Base-by-base conservation (phyloP, 805 yeast genomes). In the Saccharomycopsis sp. region DNA sequence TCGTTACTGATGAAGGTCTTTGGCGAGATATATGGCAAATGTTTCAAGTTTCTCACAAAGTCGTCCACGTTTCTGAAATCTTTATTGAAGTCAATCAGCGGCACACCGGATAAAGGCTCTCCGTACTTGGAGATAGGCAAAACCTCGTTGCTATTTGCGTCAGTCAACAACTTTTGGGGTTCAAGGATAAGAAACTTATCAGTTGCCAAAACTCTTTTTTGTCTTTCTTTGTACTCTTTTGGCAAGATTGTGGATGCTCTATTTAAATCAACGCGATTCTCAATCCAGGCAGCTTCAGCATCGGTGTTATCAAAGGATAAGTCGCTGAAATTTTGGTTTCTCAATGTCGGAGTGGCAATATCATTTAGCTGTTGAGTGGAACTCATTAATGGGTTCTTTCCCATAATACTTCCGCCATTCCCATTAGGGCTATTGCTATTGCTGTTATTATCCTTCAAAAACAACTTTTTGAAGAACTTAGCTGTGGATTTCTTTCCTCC, bases 231-330 rank as follows among this genome's bases (percentile, higher is more conserved):
- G 59, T 87, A 83, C 61, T 91, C 97, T 56, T 77, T 78, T 3
- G 81, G 73, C 1, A 87, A 80, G 23, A 89, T 71, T 0, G 95
- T 80, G 62, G 83, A 84, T 57, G 91, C 83, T 64, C 97, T 78
- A 67, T 86, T 81, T 55, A 91, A 70, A 63, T 84, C 91, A 52
- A 81, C 72, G 52, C 79, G 76, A 15, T 76, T 75, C 23, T 79
- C 81, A 20, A 82, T 73, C 86, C 87, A 81, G 40, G 70, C 60
- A 37, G 74, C 70, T 51, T 73, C 71, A 60, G 74, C 66, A 69
- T 77, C 71, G 70, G 71, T 24, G 68, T 68, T 21, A 70, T 70
- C 81, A 73, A 70, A 64, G 20, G 58, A 60, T 47, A 57, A 63
- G 53, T 66, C 64, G 1, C 61, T 61, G 29, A 63, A 57, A 20